These are phyloP conservation scores for Aspergillus indologenus DNA, from an alignment of 495 filamentous ascomycete species.

Conservation along the genomic window DNA sequence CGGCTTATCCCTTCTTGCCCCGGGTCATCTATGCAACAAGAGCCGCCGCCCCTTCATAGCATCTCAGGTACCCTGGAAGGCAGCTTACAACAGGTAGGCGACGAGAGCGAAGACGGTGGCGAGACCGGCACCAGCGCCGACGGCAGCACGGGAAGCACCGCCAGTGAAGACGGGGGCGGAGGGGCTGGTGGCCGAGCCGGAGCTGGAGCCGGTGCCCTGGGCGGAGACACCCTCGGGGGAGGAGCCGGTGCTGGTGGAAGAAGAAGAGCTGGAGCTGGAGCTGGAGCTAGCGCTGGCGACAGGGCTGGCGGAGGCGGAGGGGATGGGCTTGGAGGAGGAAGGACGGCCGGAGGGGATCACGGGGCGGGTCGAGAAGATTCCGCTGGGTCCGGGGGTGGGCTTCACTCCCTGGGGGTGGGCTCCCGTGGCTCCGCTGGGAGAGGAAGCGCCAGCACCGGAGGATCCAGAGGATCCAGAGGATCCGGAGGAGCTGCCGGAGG, in stretches of 20 bases:
- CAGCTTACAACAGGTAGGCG: conserved; percentile 70
- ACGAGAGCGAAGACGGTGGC: conserved; percentile 72
- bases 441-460: not conserved
- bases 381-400: conserved; percentile 1
- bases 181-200: conserved; percentile 47
- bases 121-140: conserved; percentile 64
- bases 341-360: conserved; percentile 3
- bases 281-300: not conserved
- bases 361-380: conserved; percentile 1
- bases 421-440: not conserved
- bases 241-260: conserved; percentile 25
- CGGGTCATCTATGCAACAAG: not conserved
- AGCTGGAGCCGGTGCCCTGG: not conserved
- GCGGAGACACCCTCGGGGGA: conserved; percentile 18
- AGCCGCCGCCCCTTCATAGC: not conserved
- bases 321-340: conserved; percentile 4
- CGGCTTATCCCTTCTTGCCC: not conserved
- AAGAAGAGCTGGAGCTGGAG: conserved; percentile 1
- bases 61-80: not conserved
- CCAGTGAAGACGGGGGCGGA: conserved; percentile 46
- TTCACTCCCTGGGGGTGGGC: not conserved
- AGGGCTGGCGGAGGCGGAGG: conserved; percentile 4
- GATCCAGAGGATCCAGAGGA: not conserved
- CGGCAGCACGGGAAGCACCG: conserved; percentile 47
- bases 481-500: not conserved